Evolutionary conservation across 139 green algal genomes (phyloP), one percentile per base, ranked within the genome.

Genomic region (Chlorella vulgaris): DNA sequence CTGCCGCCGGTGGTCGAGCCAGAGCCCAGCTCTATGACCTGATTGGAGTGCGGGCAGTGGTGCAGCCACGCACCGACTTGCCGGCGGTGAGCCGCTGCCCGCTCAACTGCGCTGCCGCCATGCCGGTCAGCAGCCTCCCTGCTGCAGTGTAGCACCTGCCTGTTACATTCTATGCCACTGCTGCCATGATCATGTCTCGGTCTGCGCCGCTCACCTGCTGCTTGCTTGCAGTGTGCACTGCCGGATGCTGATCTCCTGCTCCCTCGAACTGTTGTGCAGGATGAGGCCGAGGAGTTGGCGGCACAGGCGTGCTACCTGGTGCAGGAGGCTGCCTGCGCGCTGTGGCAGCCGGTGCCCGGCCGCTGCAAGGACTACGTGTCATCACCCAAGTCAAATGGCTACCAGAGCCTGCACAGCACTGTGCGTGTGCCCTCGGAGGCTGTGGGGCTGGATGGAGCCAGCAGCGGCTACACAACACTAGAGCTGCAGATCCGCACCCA

Each of bases 301-400:
- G 78, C 74, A 18, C 40, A 38, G 61, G 84, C 80, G 7, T 98
- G 95, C 86, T 98, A 98, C 78, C 50, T 90, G 1, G 91, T 96
- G 76, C 82, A 87, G 51, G 82, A 91, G 10, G 81, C 96, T 2
- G 92, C 89, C 2, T 50, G 81, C 28, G 28, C 55, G 21, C 82
- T 97, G 74, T 99, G 94, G 93, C 31, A 68, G 10, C 61, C 85
- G 21, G 61, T 95, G n/a, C 43, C 86, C 4, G 88, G 77, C 19
- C 88, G 94, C 42, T 81, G 21, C 68, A 98, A 98, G 84, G 96
- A 99, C 83, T 99, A 88, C 53, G 65, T 88, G 19, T 33, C 84
- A 77, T 91, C 89, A 4, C 95, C 96, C 7, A 99, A 99, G 77
- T 8, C 67, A 22, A 98, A 98, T 81, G 93, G 93, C 53, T 99